Percentiles rank a stretch among this genome's conserved stretches.
These are phyloP conservation scores for Lyophyllum semitale DNA, from an alignment of 768 basidiomycete species.

Conservation along the genomic window DNA sequence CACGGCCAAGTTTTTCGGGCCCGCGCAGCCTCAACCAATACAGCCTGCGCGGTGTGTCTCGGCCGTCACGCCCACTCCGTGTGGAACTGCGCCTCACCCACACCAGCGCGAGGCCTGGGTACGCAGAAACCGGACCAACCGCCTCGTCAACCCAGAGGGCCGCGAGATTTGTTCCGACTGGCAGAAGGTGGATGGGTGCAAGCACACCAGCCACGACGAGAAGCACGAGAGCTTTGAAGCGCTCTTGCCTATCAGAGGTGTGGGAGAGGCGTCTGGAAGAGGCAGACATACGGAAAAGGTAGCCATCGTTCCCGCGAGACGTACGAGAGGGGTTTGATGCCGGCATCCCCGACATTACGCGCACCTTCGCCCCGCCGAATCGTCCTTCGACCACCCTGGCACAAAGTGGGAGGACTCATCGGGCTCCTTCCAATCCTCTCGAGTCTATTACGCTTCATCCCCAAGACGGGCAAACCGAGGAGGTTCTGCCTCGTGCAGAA, in stretches of 20 bases:
- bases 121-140: background rate
- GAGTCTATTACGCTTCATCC: slow-evolving; percentile 35
- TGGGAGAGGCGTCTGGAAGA: slow-evolving; percentile 30
- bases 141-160: background rate
- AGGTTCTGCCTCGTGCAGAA: slow-evolving; percentile 40
- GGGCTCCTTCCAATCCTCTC: slow-evolving; percentile 43
- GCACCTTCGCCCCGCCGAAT: slow-evolving; percentile 34
- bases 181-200: background rate
- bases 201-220: background rate
- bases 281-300: slow-evolving; percentile 20
- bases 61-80: background rate
- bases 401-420: slow-evolving; percentile 25
- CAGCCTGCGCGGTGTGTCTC: background rate
- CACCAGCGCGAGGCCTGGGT: background rate
- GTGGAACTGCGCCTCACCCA: background rate
- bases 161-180: background rate
- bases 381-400: slow-evolving; percentile 17
- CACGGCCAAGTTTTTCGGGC: background rate
- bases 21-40: background rate
- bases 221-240: slow-evolving; percentile 28
- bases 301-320: slow-evolving; percentile 23
- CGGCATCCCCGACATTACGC: slow-evolving; percentile 28
- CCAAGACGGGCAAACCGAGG: slow-evolving; percentile 31
- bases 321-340: slow-evolving; percentile 34
- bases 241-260: slow-evolving; percentile 26